phyloP scores from a whole-genome alignment of 768 basidiomycete genomes.

The Rhizopogon vinicolor region DNA sequence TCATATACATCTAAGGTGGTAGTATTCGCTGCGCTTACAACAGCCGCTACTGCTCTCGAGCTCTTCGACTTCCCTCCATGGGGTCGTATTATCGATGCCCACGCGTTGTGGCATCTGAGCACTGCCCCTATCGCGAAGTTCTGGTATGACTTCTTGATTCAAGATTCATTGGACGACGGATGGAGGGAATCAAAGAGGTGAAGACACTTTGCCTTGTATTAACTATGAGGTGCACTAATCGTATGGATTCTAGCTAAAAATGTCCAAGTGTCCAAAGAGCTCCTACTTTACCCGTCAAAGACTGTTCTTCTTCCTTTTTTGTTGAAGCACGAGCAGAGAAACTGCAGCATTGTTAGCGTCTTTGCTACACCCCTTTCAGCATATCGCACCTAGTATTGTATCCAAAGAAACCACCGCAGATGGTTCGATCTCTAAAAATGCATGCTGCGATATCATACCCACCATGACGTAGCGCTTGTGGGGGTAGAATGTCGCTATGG shows the following conservation, averaged over 20 bases:
- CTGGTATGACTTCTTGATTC: conserved; percentile 85
- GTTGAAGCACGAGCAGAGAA: conserved; percentile 28
- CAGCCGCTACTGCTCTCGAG: conserved; percentile 73
- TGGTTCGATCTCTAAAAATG: conserved; percentile 31
- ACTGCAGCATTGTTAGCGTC: conserved; percentile 14
- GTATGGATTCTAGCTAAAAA: conserved; percentile 11
- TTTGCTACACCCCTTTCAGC: background rate
- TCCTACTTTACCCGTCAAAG: conserved; percentile 2
- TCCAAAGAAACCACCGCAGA: conserved; percentile 30
- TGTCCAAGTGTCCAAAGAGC: background rate
- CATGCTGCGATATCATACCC: conserved; percentile 29
- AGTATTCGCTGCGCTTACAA: conserved; percentile 64
- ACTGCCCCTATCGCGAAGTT: conserved; percentile 72
- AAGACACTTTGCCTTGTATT: conserved; percentile 5
- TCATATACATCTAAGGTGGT: conserved; percentile 48
- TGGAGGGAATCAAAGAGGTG: conserved; percentile 49
- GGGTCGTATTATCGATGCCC: conserved; percentile 77
- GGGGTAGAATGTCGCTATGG: conserved; percentile 30
- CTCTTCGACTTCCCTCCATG: conserved; percentile 89
- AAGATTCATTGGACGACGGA: conserved; percentile 66
- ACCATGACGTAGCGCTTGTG: conserved; percentile 31
- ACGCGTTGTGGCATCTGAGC: conserved; percentile 87
- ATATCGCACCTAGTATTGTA: conserved; percentile 28
- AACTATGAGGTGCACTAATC: conserved; percentile 5
- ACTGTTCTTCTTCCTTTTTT: conserved; percentile 17